These are phyloP conservation scores for Aspergillus fructus DNA, from an alignment of 2,329 filamentous ascomycete species.

Conservation along the genomic window DNA sequence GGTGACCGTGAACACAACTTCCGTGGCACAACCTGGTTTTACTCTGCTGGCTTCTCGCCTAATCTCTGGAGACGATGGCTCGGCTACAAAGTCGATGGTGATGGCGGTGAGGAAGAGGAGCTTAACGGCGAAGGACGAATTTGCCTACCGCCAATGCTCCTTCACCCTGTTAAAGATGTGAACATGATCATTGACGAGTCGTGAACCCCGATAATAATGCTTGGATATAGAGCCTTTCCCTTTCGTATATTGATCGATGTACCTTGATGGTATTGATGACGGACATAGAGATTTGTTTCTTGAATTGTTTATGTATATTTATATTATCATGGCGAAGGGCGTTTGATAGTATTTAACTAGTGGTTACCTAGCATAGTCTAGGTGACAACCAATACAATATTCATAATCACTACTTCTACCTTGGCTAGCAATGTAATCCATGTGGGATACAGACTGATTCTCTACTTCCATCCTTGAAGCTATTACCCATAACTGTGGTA, in stretches of 20 bases:
- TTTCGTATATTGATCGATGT: neutral
- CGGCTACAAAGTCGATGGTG: constrained; percentile 74
- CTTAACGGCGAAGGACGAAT: constrained; percentile 74
- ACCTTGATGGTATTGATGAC: neutral
- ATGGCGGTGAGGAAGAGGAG: constrained; percentile 76
- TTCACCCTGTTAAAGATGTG: constrained; percentile 84
- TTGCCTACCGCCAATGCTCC: constrained; percentile 84
- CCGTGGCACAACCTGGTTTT: constrained; percentile 85
- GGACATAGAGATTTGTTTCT: neutral
- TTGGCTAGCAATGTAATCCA: neutral
- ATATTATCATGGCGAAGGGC: neutral
- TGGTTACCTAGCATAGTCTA: neutral
- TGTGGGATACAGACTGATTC: too few relatives aligned
- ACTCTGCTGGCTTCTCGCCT: constrained; percentile 77
- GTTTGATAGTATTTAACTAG: neutral
- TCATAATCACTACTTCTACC: neutral
- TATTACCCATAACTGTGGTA: too few relatives aligned
- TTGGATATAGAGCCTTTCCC: neutral
- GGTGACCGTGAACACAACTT: constrained; percentile 89
- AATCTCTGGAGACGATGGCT: constrained; percentile 85
- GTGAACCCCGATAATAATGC: constrained; percentile 1
- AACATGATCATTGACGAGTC: constrained; percentile 51
- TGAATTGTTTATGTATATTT: neutral
- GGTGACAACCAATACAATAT: neutral
- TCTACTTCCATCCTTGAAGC: too few relatives aligned